Evolutionary conservation across 2,329 filamentous ascomycete genomes (phyloP).

Genomic region (Fusarium sp.): DNA sequence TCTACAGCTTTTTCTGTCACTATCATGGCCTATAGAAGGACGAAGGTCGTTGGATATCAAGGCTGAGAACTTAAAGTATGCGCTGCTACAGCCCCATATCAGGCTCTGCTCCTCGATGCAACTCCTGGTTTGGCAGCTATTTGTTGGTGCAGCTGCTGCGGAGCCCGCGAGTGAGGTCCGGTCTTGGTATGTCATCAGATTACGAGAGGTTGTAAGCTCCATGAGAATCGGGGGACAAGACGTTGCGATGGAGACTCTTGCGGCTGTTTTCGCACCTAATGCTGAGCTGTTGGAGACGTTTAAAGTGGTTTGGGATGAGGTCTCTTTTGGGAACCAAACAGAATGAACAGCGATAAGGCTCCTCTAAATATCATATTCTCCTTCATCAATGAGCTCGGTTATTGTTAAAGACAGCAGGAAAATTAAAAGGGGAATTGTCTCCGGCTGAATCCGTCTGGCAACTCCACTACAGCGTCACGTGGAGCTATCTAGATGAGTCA

Average conservation of each 20-base stretch:
- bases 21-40: slow-evolving; percentile 11
- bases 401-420: accelerated
- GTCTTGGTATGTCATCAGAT: slow-evolving; percentile 2
- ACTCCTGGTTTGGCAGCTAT: slow-evolving; percentile 33
- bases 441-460: neutral
- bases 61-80: slow-evolving; percentile 8
- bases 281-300: neutral
- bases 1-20: slow-evolving; percentile 5
- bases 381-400: too few species aligned
- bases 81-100: slow-evolving; percentile 5
- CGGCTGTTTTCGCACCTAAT: neutral
- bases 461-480: slow-evolving; percentile 6
- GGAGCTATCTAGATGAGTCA: neutral
- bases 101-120: slow-evolving; percentile 30
- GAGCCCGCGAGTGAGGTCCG: neutral
- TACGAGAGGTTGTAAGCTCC: neutral
- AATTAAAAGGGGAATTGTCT: accelerated
- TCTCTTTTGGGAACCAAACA: neutral
- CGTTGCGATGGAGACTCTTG: neutral
- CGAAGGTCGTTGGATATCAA: neutral
- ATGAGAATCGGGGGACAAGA: neutral
- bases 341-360: accelerated
- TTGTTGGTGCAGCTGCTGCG: slow-evolving; percentile 28
- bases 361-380: too few species aligned
- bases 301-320: slow-evolving; percentile 5